phyloP scores from a whole-genome alignment of 768 basidiomycete genomes.

The Auriscalpium vulgare region DNA sequence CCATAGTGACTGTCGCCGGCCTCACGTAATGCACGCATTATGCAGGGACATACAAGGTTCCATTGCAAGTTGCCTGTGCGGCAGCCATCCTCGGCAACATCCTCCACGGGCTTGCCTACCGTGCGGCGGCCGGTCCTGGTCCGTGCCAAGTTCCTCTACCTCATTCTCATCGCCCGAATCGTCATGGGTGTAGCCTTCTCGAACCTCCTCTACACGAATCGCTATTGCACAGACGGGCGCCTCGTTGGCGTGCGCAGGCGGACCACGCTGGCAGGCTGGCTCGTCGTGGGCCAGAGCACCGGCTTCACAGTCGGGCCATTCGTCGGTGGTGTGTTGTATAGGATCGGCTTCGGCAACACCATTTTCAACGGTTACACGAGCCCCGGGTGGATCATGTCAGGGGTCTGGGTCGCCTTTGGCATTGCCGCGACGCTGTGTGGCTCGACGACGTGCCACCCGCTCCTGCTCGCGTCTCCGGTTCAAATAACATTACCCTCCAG shows the following conservation, averaged over 20 bases:
- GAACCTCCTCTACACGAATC: conserved; percentile 60
- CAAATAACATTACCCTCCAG: background rate
- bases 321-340: conserved; percentile 53
- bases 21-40: background rate
- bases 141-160: conserved; percentile 51
- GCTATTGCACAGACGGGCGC: conserved; percentile 62
- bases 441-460: conserved; percentile 26
- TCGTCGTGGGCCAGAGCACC: conserved; percentile 54
- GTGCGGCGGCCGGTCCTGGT: no score
- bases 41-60: conserved; percentile 45
- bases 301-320: conserved; percentile 61
- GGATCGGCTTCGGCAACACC: conserved; percentile 44
- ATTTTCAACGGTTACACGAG: conserved; percentile 65
- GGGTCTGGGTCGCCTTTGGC: conserved; percentile 47
- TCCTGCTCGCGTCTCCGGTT: background rate
- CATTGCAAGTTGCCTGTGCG: conserved; percentile 48
- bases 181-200: conserved; percentile 54
- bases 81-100: conserved; percentile 48
- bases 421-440: conserved; percentile 20
- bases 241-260: conserved; percentile 57
- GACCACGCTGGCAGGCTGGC: conserved; percentile 54
- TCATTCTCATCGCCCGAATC: conserved; percentile 63
- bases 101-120: conserved; percentile 55
- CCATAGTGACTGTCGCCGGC: background rate
- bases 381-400: conserved; percentile 59